Conservation (phyloP, 2,329 filamentous ascomycete genomes). For the Colletotrichum viniferum region DNA sequence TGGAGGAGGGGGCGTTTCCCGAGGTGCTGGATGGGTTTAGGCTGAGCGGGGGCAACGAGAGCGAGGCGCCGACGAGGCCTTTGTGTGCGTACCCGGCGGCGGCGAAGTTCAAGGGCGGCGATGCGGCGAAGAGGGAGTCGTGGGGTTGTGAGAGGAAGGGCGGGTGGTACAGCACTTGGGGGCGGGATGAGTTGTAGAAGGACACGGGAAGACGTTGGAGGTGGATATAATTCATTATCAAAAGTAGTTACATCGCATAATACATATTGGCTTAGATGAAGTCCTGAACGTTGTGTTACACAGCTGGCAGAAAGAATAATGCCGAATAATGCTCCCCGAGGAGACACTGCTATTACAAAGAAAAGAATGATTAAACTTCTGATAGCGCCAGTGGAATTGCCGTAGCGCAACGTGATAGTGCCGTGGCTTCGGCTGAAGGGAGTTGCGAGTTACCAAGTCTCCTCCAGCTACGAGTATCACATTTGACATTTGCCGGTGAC, state of each 20-base stretch:
- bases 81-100: conserved; percentile 12
- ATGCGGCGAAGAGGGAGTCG: not conserved
- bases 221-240: not conserved
- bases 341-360: not conserved
- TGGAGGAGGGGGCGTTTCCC: conserved; percentile 4
- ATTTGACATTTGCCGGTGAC: not conserved
- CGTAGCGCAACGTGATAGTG: not conserved
- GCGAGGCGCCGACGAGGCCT: conserved; percentile 9
- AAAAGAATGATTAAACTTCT: not conserved
- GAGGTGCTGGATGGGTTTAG: conserved; percentile 7
- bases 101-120: conserved; percentile 1
- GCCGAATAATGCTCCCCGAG: not conserved
- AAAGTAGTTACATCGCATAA: not conserved
- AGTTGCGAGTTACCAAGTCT: not conserved
- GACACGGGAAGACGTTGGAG: not conserved
- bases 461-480: not conserved
- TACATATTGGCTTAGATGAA: not conserved
- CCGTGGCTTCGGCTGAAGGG: not conserved
- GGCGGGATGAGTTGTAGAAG: not conserved
- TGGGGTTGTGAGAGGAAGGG: conserved; percentile 7
- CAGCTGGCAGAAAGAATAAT: not conserved
- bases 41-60: conserved; percentile 13
- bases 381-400: not conserved
- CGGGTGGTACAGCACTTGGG: not conserved
- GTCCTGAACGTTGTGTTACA: accelerated